Base-by-base conservation (phyloP, 805 yeast species). In the Sugiyamaella chiloensis region DNA sequence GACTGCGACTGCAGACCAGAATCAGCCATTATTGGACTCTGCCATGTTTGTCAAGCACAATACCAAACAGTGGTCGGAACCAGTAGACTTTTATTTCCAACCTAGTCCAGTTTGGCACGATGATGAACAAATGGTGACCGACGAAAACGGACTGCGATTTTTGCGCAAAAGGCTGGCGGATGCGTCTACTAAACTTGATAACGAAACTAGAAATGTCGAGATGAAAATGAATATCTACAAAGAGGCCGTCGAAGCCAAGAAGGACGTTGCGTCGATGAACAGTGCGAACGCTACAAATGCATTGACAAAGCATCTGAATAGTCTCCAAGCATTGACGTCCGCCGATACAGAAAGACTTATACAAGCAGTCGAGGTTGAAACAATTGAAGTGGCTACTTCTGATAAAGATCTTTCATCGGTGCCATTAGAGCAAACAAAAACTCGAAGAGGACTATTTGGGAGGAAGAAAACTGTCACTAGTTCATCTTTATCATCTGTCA, bases 81-180 rank as follows among this genome's bases (percentile, higher is more conserved):
- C 97, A 1, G 71, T 70, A 5, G 98, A 91, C 67, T 87, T 85
- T 61, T 74, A 79, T 55, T 93, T 85, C 60, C 77, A 86, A 53
- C 96, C 98, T 1, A 83, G 95, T 21, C 82, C 89, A 24, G 83
- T 93, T 35, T 93, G 99, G 99, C 98, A 91, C 66, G 99, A 93
- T 60, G 97, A 93, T 65, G 96, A 88, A 54, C 70, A 77, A 29
- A 73, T 83, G 53, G 75, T 80, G 1, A 71, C 75, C 4, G 75
- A 76, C 37, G 81, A 77, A 35, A 52, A 56, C 17, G 63, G 67
- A 5, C 57, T 64, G 47, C 53, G 58, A 40, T 61, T 53, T 45
- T 55, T 71, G 42, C 61, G 71, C 16, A 69, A 68, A 24, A 56
- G 62, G 44, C 60, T 69, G 11, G 55, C 59, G 23, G 64, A 66